Conservation (phyloP, 1,139 yeast species). For the Candida sp. region DNA sequence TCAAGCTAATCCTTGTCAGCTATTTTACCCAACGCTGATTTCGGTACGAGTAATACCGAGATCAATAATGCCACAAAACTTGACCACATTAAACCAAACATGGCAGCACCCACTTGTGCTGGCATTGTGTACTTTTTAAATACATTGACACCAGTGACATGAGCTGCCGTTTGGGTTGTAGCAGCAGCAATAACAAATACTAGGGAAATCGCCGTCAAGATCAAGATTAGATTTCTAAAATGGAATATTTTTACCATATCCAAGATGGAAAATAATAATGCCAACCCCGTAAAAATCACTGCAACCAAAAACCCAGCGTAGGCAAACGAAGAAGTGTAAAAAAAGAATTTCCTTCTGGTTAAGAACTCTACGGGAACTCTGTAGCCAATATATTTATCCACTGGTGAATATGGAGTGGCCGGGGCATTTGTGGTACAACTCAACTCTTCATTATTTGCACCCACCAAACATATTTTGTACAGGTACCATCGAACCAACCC, state of each 20-base stretch:
- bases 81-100: constrained; percentile 68
- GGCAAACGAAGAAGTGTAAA: constrained; percentile 62
- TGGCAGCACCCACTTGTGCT: constrained; percentile 54
- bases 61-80: constrained; percentile 45
- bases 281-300: constrained; percentile 50
- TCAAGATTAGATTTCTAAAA: constrained; percentile 9
- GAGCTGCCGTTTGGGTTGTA: constrained; percentile 61
- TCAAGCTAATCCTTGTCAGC: not conserved
- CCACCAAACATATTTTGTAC: constrained; percentile 58
- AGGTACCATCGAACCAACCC: constrained; percentile 57
- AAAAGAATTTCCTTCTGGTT: constrained; percentile 46
- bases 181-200: constrained; percentile 57
- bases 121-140: constrained; percentile 45
- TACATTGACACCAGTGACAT: constrained; percentile 56
- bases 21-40: not conserved
- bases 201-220: constrained; percentile 37
- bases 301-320: constrained; percentile 68
- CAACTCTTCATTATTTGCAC: constrained; percentile 25
- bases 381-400: constrained; percentile 49
- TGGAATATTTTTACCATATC: constrained; percentile 17
- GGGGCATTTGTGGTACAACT: constrained; percentile 48
- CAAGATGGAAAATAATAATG: constrained; percentile 35
- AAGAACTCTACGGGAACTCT: constrained; percentile 43
- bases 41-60: not conserved
- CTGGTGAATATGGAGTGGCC: constrained; percentile 69